Percentiles rank a stretch among this genome's conserved stretches.
These are phyloP conservation scores for Cryphonectria carpinicola DNA, from an alignment of 2,329 filamentous ascomycete genomes.

Conservation along the genomic window DNA sequence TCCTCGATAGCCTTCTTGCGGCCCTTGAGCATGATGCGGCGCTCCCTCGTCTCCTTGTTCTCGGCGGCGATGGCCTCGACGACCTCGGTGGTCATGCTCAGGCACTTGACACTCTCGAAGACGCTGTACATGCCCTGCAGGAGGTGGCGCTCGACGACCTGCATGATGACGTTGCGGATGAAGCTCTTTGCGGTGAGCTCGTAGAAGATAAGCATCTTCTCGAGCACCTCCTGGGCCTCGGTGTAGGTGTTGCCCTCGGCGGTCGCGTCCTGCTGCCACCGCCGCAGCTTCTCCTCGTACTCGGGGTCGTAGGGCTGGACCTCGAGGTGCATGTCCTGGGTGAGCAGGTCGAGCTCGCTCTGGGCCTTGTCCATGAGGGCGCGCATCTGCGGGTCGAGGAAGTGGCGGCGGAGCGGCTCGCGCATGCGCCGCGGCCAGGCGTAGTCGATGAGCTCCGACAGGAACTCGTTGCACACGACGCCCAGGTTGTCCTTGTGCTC, in stretches of 20 bases:
- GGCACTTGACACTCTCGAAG: conserved; percentile 56
- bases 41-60: conserved; percentile 56
- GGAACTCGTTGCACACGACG: conserved; percentile 58
- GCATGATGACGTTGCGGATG: conserved; percentile 56
- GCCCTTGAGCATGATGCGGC: conserved; percentile 50
- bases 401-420: conserved; percentile 52
- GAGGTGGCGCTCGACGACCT: conserved; percentile 56
- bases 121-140: conserved; percentile 55
- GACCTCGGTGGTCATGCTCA: conserved; percentile 48
- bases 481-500: conserved; percentile 59
- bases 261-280: conserved; percentile 49
- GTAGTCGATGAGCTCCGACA: conserved; percentile 54
- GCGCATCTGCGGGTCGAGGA: conserved; percentile 54
- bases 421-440: conserved; percentile 56
- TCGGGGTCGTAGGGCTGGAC: conserved; percentile 58
- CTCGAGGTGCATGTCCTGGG: conserved; percentile 56
- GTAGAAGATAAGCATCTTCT: conserved; percentile 62
- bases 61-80: conserved; percentile 57
- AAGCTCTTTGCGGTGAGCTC: conserved; percentile 57
- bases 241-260: conserved; percentile 50
- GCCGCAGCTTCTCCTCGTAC: conserved; percentile 54
- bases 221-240: conserved; percentile 56
- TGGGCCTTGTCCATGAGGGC: conserved; percentile 51
- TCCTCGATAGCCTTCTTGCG: conserved; percentile 57
- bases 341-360: conserved; percentile 49